Conservation (phyloP, 306 rosid genomes). For the Dryas drummondii region DNA sequence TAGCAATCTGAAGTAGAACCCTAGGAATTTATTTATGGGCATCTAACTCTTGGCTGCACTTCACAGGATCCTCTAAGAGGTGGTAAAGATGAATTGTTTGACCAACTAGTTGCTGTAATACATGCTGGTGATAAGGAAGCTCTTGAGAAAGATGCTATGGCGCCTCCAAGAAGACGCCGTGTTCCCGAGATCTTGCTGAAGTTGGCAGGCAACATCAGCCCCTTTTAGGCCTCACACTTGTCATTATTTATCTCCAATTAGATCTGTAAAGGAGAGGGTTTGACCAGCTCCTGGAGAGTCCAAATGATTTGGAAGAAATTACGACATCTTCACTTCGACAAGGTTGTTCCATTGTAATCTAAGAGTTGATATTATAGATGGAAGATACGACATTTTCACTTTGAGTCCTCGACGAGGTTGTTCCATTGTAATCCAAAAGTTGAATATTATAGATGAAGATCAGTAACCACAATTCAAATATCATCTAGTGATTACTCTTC, state of each 20-base stretch:
- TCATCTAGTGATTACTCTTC: slow-evolving; percentile 4
- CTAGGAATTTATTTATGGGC: background rate
- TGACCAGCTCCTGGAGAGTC: background rate
- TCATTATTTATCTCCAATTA: background rate
- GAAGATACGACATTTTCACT: background rate
- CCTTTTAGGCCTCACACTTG: slow-evolving; percentile 46
- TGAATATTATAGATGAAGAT: background rate
- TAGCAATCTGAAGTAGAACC: background rate
- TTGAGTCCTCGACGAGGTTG: background rate
- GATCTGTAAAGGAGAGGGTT: background rate
- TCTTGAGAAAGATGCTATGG: slow-evolving; percentile 57
- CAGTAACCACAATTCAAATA: background rate
- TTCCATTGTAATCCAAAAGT: background rate
- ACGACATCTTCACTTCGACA: background rate
- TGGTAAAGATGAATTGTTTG: slow-evolving; percentile 79
- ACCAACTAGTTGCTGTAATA: slow-evolving; percentile 54
- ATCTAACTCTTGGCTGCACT: slow-evolving; percentile 17
- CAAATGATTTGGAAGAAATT: background rate
- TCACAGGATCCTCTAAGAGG: slow-evolving; percentile 94
- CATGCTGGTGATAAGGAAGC: slow-evolving; percentile 76
- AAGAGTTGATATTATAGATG: background rate
- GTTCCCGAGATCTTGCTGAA: slow-evolving; percentile 80
- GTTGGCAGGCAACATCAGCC: slow-evolving; percentile 69
- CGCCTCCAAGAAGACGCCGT: slow-evolving; percentile 70
- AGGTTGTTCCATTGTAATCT: background rate